phyloP scores from a whole-genome alignment of 345 rosid species.

The Trapa bicornis region DNA sequence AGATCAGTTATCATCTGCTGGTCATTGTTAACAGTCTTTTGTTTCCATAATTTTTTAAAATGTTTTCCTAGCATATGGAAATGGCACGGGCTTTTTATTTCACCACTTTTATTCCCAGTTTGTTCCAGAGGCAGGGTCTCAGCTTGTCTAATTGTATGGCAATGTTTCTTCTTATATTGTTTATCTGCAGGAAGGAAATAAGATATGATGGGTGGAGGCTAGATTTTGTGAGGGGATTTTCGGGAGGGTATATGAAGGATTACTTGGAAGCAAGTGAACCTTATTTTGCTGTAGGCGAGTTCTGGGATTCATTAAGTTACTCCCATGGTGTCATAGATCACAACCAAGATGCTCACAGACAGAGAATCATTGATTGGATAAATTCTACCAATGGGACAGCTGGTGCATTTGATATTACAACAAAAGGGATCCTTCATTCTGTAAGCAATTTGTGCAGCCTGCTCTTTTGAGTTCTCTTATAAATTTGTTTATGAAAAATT shows the following conservation, averaged over 20 bases:
- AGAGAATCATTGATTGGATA: constrained; percentile 87
- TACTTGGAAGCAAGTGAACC: constrained; percentile 81
- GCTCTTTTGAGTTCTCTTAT: background rate
- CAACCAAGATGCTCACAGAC: constrained; percentile 92
- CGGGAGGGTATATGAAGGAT: constrained; percentile 99
- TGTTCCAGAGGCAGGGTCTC: background rate
- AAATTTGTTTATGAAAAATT: background rate
- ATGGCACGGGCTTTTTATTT: background rate
- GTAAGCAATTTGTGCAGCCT: constrained; percentile 25
- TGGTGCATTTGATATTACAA: constrained; percentile 96
- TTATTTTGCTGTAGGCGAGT: constrained; percentile 85
- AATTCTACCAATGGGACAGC: constrained; percentile 72
- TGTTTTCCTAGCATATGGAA: background rate
- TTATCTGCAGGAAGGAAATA: constrained; percentile 60
- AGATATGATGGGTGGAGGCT: constrained; percentile 99
- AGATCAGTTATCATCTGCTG: background rate
- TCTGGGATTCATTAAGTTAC: constrained; percentile 89
- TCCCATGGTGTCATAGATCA: constrained; percentile 82
- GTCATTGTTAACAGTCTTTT: too few relatives aligned
- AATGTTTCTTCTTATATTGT: background rate
- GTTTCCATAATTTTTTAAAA: background rate
- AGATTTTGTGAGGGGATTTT: constrained; percentile 94
- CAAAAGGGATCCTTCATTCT: constrained; percentile 85
- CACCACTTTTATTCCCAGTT: background rate
- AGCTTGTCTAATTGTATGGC: background rate